Evolutionary conservation across 331 rosid species (phyloP).

Genomic region (Acacia concinna): DNA sequence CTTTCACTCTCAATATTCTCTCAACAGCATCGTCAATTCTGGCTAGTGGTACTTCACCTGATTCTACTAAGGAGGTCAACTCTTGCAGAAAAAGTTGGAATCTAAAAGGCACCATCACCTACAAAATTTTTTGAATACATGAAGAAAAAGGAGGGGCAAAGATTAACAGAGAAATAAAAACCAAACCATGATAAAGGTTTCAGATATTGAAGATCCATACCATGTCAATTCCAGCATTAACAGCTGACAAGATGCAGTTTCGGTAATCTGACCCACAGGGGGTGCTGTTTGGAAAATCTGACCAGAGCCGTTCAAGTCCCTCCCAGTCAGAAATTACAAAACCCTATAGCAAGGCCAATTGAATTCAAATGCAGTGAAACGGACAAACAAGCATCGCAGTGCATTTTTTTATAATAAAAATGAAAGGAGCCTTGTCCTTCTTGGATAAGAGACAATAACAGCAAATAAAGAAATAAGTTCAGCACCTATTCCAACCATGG

Average conservation of each 20-base stretch:
- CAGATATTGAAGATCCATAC: slow-evolving; percentile 36
- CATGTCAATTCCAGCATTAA: slow-evolving; percentile 93
- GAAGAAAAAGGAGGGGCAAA: slow-evolving; percentile 1
- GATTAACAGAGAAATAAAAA: background rate
- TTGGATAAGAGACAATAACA: slow-evolving; percentile 6
- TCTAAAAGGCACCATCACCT: slow-evolving; percentile 82
- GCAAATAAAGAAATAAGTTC: background rate
- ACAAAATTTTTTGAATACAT: slow-evolving; percentile 30
- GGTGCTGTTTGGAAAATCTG: background rate
- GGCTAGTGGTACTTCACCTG: slow-evolving; percentile 60
- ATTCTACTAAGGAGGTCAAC: slow-evolving; percentile 57
- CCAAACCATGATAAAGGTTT: slow-evolving; percentile 13
- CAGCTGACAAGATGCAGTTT: slow-evolving; percentile 52
- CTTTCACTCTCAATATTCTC: slow-evolving; percentile 83
- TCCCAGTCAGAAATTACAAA: slow-evolving; percentile 83
- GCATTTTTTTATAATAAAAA: background rate
- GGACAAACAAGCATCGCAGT: slow-evolving; percentile 14
- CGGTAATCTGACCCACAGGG: slow-evolving; percentile 67
- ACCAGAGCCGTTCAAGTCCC: slow-evolving; percentile 63
- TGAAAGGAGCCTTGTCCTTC: background rate
- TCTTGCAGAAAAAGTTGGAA: slow-evolving; percentile 52
- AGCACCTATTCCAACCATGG: background rate
- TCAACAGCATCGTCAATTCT: slow-evolving; percentile 86
- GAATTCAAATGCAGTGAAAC: slow-evolving; percentile 3
- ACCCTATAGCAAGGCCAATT: slow-evolving; percentile 47